A percentile compares a stretch with the other conserved stretches of the same genome.
Evolutionary conservation across 2,329 filamentous ascomycete species (phyloP).

Genomic region (Aspergillus sp.): DNA sequence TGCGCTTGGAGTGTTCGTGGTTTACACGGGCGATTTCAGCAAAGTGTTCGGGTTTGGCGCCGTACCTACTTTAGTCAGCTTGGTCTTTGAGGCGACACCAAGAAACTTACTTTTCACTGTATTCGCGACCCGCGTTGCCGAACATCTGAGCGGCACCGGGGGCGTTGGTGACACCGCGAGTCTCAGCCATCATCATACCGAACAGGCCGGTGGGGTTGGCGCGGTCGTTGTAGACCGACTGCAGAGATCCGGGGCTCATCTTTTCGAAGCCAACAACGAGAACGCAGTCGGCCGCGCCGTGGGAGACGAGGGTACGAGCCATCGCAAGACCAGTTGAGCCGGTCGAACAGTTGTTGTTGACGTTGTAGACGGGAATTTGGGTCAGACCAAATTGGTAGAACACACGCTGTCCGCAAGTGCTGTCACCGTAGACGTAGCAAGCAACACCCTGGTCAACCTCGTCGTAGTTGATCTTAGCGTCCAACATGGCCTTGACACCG

Average conservation of each 20-base stretch:
- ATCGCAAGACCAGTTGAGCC: slow-evolving; percentile 89
- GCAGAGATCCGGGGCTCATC: slow-evolving; percentile 90
- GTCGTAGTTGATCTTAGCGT: slow-evolving; percentile 84
- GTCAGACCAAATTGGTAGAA: slow-evolving; percentile 99
- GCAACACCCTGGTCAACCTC: slow-evolving; percentile 92
- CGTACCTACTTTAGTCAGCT: slow-evolving; percentile 57
- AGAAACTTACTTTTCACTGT: slow-evolving; percentile 77
- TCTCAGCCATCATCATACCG: slow-evolving; percentile 76
- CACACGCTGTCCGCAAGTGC: slow-evolving; percentile 89
- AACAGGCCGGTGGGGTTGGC: slow-evolving; percentile 75
- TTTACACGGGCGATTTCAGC: slow-evolving; percentile 92
- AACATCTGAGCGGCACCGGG: slow-evolving; percentile 91
- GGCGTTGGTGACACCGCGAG: slow-evolving; percentile 75
- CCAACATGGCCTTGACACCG: slow-evolving; percentile 79
- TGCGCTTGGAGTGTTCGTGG: slow-evolving; percentile 85
- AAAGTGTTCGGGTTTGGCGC: slow-evolving; percentile 81
- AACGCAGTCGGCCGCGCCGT: slow-evolving; percentile 82
- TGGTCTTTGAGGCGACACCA: not conserved
- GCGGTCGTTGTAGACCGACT: slow-evolving; percentile 81
- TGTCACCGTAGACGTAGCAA: slow-evolving; percentile 98
- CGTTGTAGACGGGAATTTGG: slow-evolving; percentile 92
- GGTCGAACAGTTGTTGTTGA: slow-evolving; percentile 98
- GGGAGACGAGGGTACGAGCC: slow-evolving; percentile 74
- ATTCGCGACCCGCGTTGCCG: slow-evolving; percentile 88
- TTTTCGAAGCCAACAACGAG: slow-evolving; percentile 96